phyloP scores from a whole-genome alignment of 2,329 filamentous ascomycete species.

The Sclerotinia minor region DNA sequence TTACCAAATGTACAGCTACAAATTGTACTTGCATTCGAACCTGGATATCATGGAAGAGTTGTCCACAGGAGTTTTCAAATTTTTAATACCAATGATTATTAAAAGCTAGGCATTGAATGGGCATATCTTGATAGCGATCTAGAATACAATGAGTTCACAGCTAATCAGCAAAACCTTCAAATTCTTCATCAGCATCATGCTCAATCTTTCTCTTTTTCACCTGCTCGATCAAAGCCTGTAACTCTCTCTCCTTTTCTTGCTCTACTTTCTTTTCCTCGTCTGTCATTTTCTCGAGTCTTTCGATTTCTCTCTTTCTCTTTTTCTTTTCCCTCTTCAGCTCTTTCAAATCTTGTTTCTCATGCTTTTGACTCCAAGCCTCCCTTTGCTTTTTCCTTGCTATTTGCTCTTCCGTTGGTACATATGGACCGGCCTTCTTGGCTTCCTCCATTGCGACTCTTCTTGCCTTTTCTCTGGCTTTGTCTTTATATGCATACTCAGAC shows the following conservation, averaged over 20 bases:
- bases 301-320: constrained; percentile 62
- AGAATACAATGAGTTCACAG: constrained; percentile 18
- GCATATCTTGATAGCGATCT: constrained; percentile 39
- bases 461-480: constrained; percentile 68
- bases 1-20: not conserved
- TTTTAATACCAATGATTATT: not conserved
- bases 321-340: constrained; percentile 64
- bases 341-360: constrained; percentile 64
- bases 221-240: constrained; percentile 63
- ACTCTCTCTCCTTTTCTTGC: constrained; percentile 56
- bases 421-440: constrained; percentile 47
- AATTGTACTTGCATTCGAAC: not conserved
- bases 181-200: constrained; percentile 43
- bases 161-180: constrained; percentile 42
- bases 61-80: not conserved
- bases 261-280: constrained; percentile 67
- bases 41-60: not conserved
- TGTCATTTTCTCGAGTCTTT: constrained; percentile 65
- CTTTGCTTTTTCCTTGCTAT: constrained; percentile 60
- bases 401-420: constrained; percentile 46
- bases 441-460: constrained; percentile 58
- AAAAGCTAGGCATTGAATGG: not conserved
- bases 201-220: constrained; percentile 55
- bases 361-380: constrained; percentile 72
- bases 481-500: constrained; percentile 68